Evolutionary conservation across 805 yeast genomes (phyloP).

Genomic region (Yamadazyma nakazawae): DNA sequence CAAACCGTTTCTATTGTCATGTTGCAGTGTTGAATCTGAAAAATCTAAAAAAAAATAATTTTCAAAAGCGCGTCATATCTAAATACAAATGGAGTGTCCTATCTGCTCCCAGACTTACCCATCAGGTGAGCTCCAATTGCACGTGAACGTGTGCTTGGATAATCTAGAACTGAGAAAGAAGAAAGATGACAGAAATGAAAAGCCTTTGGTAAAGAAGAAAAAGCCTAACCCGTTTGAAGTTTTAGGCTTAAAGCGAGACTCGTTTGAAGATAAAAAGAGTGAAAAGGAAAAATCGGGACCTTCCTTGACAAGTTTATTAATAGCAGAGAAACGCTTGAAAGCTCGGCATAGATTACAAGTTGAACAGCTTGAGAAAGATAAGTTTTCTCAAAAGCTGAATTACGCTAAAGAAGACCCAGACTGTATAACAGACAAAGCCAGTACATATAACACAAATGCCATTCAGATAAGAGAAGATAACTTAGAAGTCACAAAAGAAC

Average conservation of each 20-base stretch:
- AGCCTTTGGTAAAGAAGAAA: not conserved
- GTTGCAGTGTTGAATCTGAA: not conserved
- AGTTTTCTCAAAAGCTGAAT: not conserved
- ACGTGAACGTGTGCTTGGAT: constrained; percentile 41
- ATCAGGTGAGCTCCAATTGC: constrained; percentile 29
- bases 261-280: constrained; percentile 17
- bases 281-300: constrained; percentile 23
- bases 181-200: not conserved
- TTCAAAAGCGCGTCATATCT: constrained; percentile 3
- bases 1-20: constrained; percentile 26
- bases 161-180: constrained; percentile 17
- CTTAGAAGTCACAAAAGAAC: not conserved
- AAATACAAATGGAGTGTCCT: constrained; percentile 28
- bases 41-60: not conserved
- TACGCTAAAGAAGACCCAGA: not conserved
- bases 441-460: not conserved
- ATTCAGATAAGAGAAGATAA: not conserved
- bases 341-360: constrained; percentile 12
- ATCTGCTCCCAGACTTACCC: constrained; percentile 29
- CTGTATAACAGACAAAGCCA: not conserved
- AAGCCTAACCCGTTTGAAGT: constrained; percentile 29
- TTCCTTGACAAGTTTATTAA: constrained; percentile 30
- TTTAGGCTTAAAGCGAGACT: constrained; percentile 31
- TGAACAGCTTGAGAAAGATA: not conserved
- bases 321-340: constrained; percentile 32